Percentiles rank a stretch among this genome's conserved stretches.
Evolutionary conservation across 148 eudicot genomes (phyloP).

Genomic region (Camellia sinensis): DNA sequence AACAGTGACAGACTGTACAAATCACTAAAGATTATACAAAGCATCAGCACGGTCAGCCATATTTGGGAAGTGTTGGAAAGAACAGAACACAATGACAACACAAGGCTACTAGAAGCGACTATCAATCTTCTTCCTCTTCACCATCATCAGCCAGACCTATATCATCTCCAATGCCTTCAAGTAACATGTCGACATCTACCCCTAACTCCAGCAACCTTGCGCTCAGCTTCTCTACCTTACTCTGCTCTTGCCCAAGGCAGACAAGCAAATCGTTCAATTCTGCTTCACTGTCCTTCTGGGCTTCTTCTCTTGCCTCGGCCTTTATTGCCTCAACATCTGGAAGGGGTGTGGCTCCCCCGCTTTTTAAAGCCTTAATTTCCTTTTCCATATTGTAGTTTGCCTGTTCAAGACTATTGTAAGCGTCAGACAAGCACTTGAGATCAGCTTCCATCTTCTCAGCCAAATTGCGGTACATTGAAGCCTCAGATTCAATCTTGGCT

Average conservation of each 20-base stretch:
- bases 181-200: conserved; percentile 77
- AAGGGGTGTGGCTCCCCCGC: conserved; percentile 40
- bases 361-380: conserved; percentile 55
- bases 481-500: conserved; percentile 63
- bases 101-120: neutral
- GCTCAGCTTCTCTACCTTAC: conserved; percentile 78
- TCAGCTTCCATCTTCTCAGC: conserved; percentile 80
- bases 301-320: conserved; percentile 83
- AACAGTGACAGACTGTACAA: conserved; percentile 13
- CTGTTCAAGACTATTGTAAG: conserved; percentile 91
- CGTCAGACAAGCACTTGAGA: conserved; percentile 83
- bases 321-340: conserved; percentile 68
- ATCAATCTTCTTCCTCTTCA: conserved; percentile 44
- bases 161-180: conserved; percentile 91
- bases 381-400: conserved; percentile 63
- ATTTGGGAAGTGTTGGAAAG: neutral
- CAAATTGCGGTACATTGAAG: conserved; percentile 44
- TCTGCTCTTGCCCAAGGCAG: conserved; percentile 97
- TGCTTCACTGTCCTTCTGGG: conserved; percentile 82
- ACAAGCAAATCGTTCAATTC: conserved; percentile 83
- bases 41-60: conserved; percentile 1
- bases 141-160: conserved; percentile 53
- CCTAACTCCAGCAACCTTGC: conserved; percentile 67
- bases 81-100: neutral
- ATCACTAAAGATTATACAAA: neutral